Evolutionary conservation across 108 stramenopile species (phyloP).

Genomic region (Bacterosira constricta): DNA sequence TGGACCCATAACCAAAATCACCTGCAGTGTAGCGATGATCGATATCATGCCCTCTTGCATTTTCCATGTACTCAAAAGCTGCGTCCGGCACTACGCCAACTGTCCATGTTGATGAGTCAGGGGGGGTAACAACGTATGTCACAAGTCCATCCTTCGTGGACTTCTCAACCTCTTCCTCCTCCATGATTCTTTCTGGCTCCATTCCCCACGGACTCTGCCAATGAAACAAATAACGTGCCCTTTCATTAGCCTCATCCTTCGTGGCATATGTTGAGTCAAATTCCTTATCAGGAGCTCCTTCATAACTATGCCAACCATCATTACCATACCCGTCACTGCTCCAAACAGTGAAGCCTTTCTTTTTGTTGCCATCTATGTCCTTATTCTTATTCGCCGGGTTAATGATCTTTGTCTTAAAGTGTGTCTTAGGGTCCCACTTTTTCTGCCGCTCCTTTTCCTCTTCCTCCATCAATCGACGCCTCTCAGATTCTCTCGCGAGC

Average conservation of each 20-base stretch:
- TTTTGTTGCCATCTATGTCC: conserved; percentile 8
- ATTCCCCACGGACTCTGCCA: conserved; percentile 35
- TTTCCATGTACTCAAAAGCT: too few relatives aligned
- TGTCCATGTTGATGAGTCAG: conserved; percentile 21
- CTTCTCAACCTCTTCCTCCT: not conserved
- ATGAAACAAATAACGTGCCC: conserved; percentile 28
- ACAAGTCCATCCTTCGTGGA: conserved; percentile 12
- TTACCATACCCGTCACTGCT: conserved; percentile 32
- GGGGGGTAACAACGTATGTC: not conserved
- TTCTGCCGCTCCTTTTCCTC: conserved; percentile 5
- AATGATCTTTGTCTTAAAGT: conserved; percentile 13
- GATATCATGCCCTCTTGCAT: too few relatives aligned
- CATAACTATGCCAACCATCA: conserved; percentile 35
- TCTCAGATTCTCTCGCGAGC: not conserved
- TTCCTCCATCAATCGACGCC: conserved; percentile 10
- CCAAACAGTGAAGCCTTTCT: conserved; percentile 29
- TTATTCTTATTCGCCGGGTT: conserved; percentile 14
- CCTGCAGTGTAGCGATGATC: too few relatives aligned
- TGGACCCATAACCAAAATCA: too few relatives aligned
- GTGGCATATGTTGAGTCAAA: conserved; percentile 30
- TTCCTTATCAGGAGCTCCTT: conserved; percentile 19
- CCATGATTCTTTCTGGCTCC: conserved; percentile 5
- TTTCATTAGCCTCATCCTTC: conserved; percentile 21
- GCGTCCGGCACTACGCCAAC: too few relatives aligned
- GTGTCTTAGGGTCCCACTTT: conserved; percentile 20